phyloP scores from a whole-genome alignment of 2,329 filamentous ascomycete genomes.

The Emmonsia crescens region DNA sequence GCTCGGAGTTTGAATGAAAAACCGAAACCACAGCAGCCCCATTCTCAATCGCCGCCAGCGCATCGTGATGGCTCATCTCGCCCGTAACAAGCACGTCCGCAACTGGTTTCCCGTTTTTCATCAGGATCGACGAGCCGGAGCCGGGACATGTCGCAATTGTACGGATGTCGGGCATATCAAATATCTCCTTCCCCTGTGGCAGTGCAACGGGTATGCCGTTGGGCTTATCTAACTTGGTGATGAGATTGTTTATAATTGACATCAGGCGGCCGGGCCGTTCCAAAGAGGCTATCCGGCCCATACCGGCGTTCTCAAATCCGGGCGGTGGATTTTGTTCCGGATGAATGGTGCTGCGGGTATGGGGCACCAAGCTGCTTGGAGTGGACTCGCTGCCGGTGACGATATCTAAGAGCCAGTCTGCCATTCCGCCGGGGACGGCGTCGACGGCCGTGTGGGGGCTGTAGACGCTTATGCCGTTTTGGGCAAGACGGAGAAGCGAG shows the following conservation, averaged over 20 bases:
- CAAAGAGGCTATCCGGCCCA: conserved; percentile 52
- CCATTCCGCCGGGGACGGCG: conserved; percentile 71
- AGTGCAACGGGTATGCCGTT: conserved; percentile 54
- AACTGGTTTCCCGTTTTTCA: conserved; percentile 42
- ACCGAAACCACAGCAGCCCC: conserved; percentile 73
- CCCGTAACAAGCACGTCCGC: conserved; percentile 84
- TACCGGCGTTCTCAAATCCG: conserved; percentile 43
- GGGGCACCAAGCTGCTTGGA: conserved; percentile 18
- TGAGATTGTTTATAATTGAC: conserved; percentile 52
- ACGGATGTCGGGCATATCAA: conserved; percentile 45
- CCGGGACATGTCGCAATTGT: conserved; percentile 83
- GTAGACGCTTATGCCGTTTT: conserved; percentile 87
- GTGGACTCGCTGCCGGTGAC: conserved; percentile 47
- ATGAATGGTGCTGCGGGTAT: conserved; percentile 36
- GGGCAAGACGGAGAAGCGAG: conserved; percentile 68
- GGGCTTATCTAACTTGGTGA: conserved; percentile 53
- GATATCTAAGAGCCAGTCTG: conserved; percentile 87
- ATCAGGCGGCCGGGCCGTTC: conserved; percentile 41
- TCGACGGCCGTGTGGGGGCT: conserved; percentile 93
- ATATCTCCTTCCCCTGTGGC: conserved; percentile 46
- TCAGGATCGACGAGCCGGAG: conserved; percentile 62
- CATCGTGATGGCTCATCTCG: conserved; percentile 88
- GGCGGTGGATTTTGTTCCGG: conserved; percentile 25
- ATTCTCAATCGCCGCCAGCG: conserved; percentile 72
- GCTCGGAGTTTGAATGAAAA: conserved; percentile 89